Base-by-base conservation (phyloP, 768 basidiomycete genomes). In the Tulasnella sp. region DNA sequence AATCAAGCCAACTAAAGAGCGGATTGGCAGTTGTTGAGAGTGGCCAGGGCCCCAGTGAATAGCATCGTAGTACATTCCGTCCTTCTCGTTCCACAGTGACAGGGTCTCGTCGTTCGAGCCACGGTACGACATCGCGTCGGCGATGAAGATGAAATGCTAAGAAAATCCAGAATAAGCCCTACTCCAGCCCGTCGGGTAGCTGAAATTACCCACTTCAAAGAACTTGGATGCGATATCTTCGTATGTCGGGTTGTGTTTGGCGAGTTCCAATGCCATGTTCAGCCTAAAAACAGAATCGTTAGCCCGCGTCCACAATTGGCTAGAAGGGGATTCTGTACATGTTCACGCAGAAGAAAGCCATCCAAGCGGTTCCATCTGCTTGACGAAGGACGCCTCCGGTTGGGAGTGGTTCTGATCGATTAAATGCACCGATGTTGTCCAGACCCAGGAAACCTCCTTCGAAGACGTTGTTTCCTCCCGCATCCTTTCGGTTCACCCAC, bases 141-240 rank as follows among this genome's bases (percentile, higher is more conserved):
- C 90, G 75, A 99, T 99, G 87, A 96, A 97, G 82, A 99, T 92
- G 85, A 99, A 99, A 84, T 99, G 96, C 92, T 96, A 81, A 46
- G 79, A 80, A 82, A 81, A 3, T 39, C n/a, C 55, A 78, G 48
- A 72, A 32, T 79, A 15, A 80, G 26, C 20, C 37, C 23, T 0
- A 44, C 29, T 44, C 18, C 46, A 29, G 23, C 2, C 13, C 15
- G n/a, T 29, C 29, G 42, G 10, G 4, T 32, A 18, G 61, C 32
- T 29, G 26, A 48, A 32, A 46, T 5, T 32, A 80, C 84, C 37
- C 70, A 90, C 92, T 88, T 95, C 93, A 78, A 98, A 95, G 84
- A 98, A 98, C 84, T 99, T 99, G 72, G 96, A 98, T 32, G 98
- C 98, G 79, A 99, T 99, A 83, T 99, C 98, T 84, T 99, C 98